Evolutionary conservation across 768 basidiomycete genomes (phyloP), one percentile per base, ranked within the genome.

Genomic region (Phaeotremella fagi): DNA sequence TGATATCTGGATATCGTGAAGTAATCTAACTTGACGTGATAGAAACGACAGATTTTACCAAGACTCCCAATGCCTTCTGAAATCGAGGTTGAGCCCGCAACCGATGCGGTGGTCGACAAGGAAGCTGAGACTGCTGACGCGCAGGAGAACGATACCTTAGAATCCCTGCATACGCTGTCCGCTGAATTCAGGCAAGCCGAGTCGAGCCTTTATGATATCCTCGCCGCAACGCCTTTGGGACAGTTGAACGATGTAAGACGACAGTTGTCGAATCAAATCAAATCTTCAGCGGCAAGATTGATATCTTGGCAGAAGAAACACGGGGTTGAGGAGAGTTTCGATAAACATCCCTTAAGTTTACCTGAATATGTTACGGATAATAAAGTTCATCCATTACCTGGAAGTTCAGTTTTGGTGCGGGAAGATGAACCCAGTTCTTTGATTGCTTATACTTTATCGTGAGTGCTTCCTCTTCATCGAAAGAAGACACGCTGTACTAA

Each of bases 391-490:
- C 50, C 54, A 20, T 37, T 64, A 25, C 68, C 68, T 16, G 66
- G 68, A 16, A 65, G 68, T 41, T 28, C 51, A 1, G 48, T 70
- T 3, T 6, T 70, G 3, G 48, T 70, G n/a, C 37, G 61, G 24
- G 59, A 65, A 25, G 61, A 67, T 20, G 68, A 70, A 33, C 68
- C 68, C 1, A 55, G 60, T 25, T 63, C 63, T 11, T 49, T 70
- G 35, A 67, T 70, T 29, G 65, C 68, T 12, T 63, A 65, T 45
- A 62, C 66, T 1, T 57, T 70, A 3, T 67, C 65, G 68, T 70
- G 29, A 50, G 68, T 60, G 3, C 12, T 41, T 18, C 7, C 7
- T 20, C 20, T 41, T 12, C 52, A 29, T 25, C 28, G 36, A 9
- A 5, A n/a, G 48, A 49, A 4, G 16, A 33, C 31, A 33, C 31